These are phyloP conservation scores for Mortierella antarctica DNA, from an alignment of 192 early-diverging fungal species.

Conservation along the genomic window DNA sequence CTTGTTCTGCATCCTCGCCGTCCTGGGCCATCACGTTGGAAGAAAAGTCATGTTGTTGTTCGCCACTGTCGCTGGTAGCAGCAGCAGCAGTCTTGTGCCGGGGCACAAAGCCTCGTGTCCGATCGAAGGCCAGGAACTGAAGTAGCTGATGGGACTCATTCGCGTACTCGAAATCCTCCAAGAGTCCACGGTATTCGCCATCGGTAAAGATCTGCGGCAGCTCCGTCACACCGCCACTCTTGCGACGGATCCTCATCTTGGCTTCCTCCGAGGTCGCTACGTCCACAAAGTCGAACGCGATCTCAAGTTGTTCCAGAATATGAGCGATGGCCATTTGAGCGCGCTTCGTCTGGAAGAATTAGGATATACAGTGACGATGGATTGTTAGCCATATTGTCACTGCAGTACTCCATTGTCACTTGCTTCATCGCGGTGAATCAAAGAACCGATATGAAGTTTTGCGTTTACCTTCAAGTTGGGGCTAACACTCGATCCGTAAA, in stretches of 20 bases:
- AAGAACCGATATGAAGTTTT: not conserved
- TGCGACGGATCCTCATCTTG: constrained; percentile 52
- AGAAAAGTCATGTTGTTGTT: not conserved
- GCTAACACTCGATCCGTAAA: constrained; percentile 61
- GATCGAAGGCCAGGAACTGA: constrained; percentile 48
- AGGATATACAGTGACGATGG: not conserved
- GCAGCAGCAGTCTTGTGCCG: constrained; percentile 1
- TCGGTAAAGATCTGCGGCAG: constrained; percentile 62
- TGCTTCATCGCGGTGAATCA: too few species aligned
- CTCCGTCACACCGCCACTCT: constrained; percentile 52
- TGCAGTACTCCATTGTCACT: not conserved
- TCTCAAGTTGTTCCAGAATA: constrained; percentile 46
- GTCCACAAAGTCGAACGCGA: constrained; percentile 60
- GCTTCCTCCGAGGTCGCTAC: constrained; percentile 53
- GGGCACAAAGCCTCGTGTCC: constrained; percentile 20
- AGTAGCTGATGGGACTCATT: constrained; percentile 38
- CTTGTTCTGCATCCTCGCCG: constrained; percentile 50
- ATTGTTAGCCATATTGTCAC: not conserved
- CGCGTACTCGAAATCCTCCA: constrained; percentile 49
- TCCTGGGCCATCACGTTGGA: constrained; percentile 18
- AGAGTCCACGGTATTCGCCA: constrained; percentile 56
- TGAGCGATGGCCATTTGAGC: constrained; percentile 56
- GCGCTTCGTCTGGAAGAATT: constrained; percentile 49
- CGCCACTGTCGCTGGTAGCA: too few species aligned
- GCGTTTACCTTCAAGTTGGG: constrained; percentile 53